Percentiles rank a stretch among this genome's conserved stretches.
phyloP scores from a whole-genome alignment of 2,329 filamentous ascomycete genomes.

The Colletotrichum plurivorum region DNA sequence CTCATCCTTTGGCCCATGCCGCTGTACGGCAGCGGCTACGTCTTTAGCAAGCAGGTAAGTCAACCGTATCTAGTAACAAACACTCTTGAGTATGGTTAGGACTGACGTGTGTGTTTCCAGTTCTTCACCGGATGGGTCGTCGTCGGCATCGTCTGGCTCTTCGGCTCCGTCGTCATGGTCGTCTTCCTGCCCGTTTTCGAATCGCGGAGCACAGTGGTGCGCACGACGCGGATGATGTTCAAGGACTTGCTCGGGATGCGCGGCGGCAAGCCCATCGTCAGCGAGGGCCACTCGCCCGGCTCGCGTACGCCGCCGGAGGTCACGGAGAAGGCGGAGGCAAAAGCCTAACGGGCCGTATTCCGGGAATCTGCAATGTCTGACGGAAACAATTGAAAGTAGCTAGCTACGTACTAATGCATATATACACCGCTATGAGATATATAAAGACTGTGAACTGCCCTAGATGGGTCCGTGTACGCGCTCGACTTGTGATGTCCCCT shows the following conservation, averaged over 20 bases:
- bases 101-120: not conserved
- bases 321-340: conserved; percentile 20
- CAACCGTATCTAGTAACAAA: fast-evolving
- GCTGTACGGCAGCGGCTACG: conserved; percentile 47
- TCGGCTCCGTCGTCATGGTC: conserved; percentile 50
- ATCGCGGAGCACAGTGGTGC: conserved; percentile 35
- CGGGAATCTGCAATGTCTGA: too few relatives aligned
- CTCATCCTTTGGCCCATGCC: conserved; percentile 50
- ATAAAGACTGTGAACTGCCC: too few relatives aligned
- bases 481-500: too few relatives aligned
- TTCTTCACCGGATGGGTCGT: conserved; percentile 85
- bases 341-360: not conserved
- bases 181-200: conserved; percentile 39
- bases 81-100: too few relatives aligned
- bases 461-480: too few relatives aligned
- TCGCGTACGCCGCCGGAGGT: conserved; percentile 25
- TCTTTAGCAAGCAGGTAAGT: conserved; percentile 44
- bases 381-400: too few relatives aligned
- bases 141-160: conserved; percentile 81
- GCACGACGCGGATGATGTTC: conserved; percentile 37
- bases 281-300: conserved; percentile 27
- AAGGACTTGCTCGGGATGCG: conserved; percentile 31
- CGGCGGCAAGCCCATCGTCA: not conserved
- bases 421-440: too few relatives aligned
- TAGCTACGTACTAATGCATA: too few relatives aligned